Base-by-base conservation (phyloP, 1,139 yeast genomes). In the Blastobotrys buckinghamii region DNA sequence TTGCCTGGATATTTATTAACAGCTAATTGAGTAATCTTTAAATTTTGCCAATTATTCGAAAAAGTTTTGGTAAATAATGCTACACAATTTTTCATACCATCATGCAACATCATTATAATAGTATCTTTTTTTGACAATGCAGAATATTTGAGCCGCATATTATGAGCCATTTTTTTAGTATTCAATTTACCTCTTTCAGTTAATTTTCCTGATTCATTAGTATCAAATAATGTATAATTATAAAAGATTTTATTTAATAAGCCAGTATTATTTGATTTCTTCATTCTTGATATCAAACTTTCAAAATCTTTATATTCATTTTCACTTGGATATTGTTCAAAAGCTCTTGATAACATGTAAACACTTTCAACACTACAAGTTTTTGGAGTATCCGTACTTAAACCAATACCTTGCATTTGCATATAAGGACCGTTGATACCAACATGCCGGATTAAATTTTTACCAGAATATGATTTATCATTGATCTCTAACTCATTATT, bases 361-460 rank as follows among this genome's bases (percentile, higher is more conserved):
- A 44, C 47, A 16, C 30, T 38, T 8, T 29, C 10, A 6, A 44
- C 34, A 5, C 16, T 13, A 15, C 47, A 44, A 17, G 15, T 12
- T 4, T 13, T 12, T 17, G 47, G 47, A n/a, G 24, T 34, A 9
- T 19, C 22, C n/a, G n/a, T 15, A 16, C 17, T 22, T 8, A 44
- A 5, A 15, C 42, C 47, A 4, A 39, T 12, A 15, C 43, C 43
- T 22, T 38, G 37, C 30, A 37, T 13, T 8, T 36, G 33, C 38
- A 30, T 38, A 19, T 29, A 38, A n/a, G 47, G 47, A 13, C 37
- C 42, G 26, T 44, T 39, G n/a, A 30, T 30, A 9, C 47, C 42
- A 7, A 32, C 24, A 27, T 30, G 39, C 15, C 38, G 34, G 17
- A 29, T 4, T 24, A 44, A 19, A 16, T 33, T 41, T 27, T 19